Base-by-base conservation (phyloP, 108 stramenopile genomes). In the Schizochytrium sp. region DNA sequence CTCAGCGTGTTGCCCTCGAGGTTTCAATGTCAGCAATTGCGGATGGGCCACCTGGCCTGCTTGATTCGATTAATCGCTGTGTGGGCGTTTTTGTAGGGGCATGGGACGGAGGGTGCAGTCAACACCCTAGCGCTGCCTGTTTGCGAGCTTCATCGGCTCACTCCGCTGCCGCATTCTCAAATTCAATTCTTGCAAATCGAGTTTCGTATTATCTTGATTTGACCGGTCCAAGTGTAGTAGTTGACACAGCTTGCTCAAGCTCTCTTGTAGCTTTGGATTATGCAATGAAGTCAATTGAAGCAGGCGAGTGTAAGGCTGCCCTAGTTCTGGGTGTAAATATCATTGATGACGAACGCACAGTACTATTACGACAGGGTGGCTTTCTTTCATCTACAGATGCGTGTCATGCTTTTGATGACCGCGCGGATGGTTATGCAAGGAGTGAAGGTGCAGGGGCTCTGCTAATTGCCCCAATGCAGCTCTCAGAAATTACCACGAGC, bases 221-320 rank as follows among this genome's bases (percentile, higher is more conserved):
- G 3, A 5, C 28, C 19, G 90, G 90, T 5, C 90, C 90, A 15
- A 87, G 87, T 46, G 57, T 88, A 8, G 87, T 83, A 4, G 17
- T 90, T 7, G 87, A 90, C 56, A 90, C 90, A 17, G 90, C 90
- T n/a, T 90, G 90, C 88, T 90, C 90, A n/a, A 38, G 45, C 8
- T 90, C 90, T 3, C 28, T 90, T 4, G 87, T 72, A 8, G 87
- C 87, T 13, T 13, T 90, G 2, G 55, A 87, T 3, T 56, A 46
- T n/a, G 90, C 90, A 38, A 10, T 40, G 44, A 87, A 59, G 19
- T 69, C 73, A 4, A 41, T 90, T 7, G 46, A 8, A 4, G 57
- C 10, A n/a, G 38, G 69, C 57, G 61, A 72, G 5, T 90, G 90
- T 40, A 61, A 64, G 19, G 57, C 56, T 8, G 90, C 88, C 3